These are phyloP conservation scores for Cymbopogon flexuosus DNA, from an alignment of 202 grass and related monocot species.

Conservation along the genomic window DNA sequence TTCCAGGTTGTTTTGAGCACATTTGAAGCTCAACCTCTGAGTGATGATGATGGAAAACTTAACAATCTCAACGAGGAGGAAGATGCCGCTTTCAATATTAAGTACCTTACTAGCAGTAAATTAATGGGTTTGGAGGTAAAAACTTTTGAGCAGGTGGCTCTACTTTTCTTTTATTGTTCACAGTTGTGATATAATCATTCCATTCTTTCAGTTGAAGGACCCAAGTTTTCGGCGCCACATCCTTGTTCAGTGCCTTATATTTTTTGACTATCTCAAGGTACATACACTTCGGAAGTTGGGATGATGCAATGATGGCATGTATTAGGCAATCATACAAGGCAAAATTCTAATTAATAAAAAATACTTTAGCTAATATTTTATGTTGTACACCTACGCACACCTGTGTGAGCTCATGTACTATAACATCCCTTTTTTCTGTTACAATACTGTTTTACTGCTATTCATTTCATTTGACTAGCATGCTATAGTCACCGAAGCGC, in stretches of 20 bases:
- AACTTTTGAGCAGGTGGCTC: slow-evolving; percentile 1
- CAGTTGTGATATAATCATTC: slow-evolving; percentile 8
- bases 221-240: slow-evolving; percentile 97
- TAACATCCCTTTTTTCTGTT: not conserved
- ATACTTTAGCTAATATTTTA: not conserved
- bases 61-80: slow-evolving; percentile 83
- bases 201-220: slow-evolving; percentile 79
- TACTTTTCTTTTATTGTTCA: not conserved
- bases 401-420: not conserved
- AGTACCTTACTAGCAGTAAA: slow-evolving; percentile 98
- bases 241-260: slow-evolving; percentile 95
- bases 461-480: slow-evolving; percentile 5
- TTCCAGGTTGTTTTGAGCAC: slow-evolving; percentile 83
- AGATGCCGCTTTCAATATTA: slow-evolving; percentile 87
- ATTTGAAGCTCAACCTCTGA: slow-evolving; percentile 96
- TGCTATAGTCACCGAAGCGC: slow-evolving; percentile 10
- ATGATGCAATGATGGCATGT: not conserved
- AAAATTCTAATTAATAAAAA: slow-evolving; percentile 1
- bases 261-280: slow-evolving; percentile 96
- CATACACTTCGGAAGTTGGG: slow-evolving; percentile 13
- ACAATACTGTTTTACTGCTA: not conserved
- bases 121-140: slow-evolving; percentile 97
- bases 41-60: slow-evolving; percentile 81
- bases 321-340: not conserved
- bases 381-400: not conserved